phyloP scores from a whole-genome alignment of 192 early-diverging fungal genomes.

The Coemansia umbellata region DNA sequence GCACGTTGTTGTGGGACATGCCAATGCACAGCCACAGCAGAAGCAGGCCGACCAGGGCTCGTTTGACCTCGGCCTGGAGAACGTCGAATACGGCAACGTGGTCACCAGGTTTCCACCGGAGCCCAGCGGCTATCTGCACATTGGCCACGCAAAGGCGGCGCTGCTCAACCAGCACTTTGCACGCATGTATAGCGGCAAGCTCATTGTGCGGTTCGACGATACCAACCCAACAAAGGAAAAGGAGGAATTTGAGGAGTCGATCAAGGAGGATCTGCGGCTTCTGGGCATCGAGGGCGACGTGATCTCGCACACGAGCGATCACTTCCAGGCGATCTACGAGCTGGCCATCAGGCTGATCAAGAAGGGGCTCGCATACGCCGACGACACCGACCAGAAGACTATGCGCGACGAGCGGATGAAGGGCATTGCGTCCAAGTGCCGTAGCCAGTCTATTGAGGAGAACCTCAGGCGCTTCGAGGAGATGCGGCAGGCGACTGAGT shows the following conservation, averaged over 20 bases:
- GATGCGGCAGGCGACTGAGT: slow-evolving; percentile 85
- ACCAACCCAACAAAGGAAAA: slow-evolving; percentile 98
- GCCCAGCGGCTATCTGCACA: slow-evolving; percentile 97
- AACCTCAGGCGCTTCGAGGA: slow-evolving; percentile 87
- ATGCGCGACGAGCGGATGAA: slow-evolving; percentile 88
- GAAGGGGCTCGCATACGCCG: slow-evolving; percentile 87
- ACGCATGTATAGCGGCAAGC: slow-evolving; percentile 77
- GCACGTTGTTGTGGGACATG: slow-evolving; percentile 27
- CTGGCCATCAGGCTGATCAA: slow-evolving; percentile 82
- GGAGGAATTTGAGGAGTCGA: slow-evolving; percentile 91
- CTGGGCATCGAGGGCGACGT: slow-evolving; percentile 78
- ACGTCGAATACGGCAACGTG: slow-evolving; percentile 79
- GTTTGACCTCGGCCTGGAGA: slow-evolving; percentile 88
- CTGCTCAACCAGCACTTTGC: slow-evolving; percentile 98
- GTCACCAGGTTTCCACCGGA: slow-evolving; percentile 99
- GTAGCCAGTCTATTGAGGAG: slow-evolving; percentile 84
- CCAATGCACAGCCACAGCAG: slow-evolving; percentile 4
- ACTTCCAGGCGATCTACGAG: slow-evolving; percentile 85
- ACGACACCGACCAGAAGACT: slow-evolving; percentile 80
- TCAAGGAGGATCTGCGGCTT: slow-evolving; percentile 88
- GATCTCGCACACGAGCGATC: slow-evolving; percentile 87
- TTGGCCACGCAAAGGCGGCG: slow-evolving; percentile 99
- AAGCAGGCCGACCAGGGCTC: slow-evolving; percentile 74
- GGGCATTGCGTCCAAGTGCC: slow-evolving; percentile 75
- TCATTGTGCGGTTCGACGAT: slow-evolving; percentile 97